Conservation (phyloP, 768 basidiomycete genomes). For the Brasilioporus rufonigricans region DNA sequence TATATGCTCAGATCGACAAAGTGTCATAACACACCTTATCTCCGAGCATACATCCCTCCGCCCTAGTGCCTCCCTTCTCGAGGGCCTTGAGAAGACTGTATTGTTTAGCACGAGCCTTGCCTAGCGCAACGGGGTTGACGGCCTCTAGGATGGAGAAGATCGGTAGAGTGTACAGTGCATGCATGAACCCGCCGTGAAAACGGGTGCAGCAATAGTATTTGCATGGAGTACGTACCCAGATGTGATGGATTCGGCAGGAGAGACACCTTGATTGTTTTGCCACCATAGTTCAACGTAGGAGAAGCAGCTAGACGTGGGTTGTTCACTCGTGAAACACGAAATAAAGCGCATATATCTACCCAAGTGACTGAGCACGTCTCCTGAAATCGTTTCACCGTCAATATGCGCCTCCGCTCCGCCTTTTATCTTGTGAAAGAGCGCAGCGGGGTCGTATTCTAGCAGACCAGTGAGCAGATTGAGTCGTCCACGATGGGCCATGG, state of each 20-base stretch:
- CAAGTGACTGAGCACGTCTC: conserved; percentile 88
- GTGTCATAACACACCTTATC: conserved; percentile 25
- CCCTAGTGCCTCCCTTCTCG: conserved; percentile 30
- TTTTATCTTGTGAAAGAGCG: conserved; percentile 85
- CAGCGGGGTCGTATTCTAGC: conserved; percentile 60
- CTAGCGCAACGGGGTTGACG: conserved; percentile 82
- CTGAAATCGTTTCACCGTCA: conserved; percentile 63
- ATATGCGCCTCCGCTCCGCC: conserved; percentile 66
- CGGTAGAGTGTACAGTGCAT: too few species aligned
- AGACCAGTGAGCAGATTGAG: conserved; percentile 83
- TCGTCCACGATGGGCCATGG: conserved; percentile 87
- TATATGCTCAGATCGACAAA: not conserved
- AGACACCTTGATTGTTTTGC: conserved; percentile 60
- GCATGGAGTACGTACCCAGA: conserved; percentile 42
- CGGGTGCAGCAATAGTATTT: not conserved
- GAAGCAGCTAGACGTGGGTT: conserved; percentile 51
- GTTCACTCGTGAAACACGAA: not conserved
- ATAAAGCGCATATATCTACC: conserved; percentile 37
- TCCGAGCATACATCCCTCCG: conserved; percentile 30
- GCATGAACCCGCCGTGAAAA: too few species aligned
- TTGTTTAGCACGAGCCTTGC: conserved; percentile 90
- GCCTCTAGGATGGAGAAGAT: conserved; percentile 53
- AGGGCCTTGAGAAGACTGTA: conserved; percentile 72
- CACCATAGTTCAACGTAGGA: conserved; percentile 55
- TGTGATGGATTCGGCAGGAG: conserved; percentile 81